A percentile compares a stretch with the other conserved stretches of the same genome.
These are phyloP conservation scores for Cladosporium sp. DNA, from an alignment of 2,329 filamentous ascomycete species.

Conservation along the genomic window DNA sequence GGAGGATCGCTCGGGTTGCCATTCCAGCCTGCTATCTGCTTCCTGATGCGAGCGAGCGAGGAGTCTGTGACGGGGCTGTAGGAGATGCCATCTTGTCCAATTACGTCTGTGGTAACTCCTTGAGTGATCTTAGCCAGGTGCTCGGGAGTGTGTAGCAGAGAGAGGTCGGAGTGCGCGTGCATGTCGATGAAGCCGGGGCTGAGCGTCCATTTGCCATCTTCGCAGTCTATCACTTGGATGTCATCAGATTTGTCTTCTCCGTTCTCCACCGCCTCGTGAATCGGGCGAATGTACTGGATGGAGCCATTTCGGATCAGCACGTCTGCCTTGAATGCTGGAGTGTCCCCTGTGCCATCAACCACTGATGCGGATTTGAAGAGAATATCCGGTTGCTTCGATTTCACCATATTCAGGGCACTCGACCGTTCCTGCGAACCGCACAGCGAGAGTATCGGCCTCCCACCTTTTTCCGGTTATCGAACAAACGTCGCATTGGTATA, in stretches of 20 bases:
- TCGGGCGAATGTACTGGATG: constrained; percentile 16
- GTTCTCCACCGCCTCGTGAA: not conserved
- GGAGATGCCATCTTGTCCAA: constrained; percentile 26
- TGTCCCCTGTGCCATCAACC: constrained; percentile 22
- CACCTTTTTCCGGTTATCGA: too few relatives aligned
- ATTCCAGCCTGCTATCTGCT: constrained; percentile 28
- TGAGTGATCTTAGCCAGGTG: constrained; percentile 26
- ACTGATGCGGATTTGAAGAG: constrained; percentile 21
- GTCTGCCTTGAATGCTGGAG: constrained; percentile 17
- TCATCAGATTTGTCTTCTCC: not conserved
- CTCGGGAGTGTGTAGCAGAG: constrained; percentile 22
- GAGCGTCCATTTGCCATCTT: constrained; percentile 22
- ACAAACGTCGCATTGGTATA: too few relatives aligned
- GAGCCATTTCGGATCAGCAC: constrained; percentile 17
- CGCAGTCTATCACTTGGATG: constrained; percentile 20
- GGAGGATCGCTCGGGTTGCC: constrained; percentile 20
- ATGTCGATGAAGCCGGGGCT: constrained; percentile 27
- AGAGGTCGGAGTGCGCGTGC: constrained; percentile 27
- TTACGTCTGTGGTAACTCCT: constrained; percentile 25
- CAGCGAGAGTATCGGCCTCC: too few relatives aligned
- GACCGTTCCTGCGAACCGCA: too few relatives aligned
- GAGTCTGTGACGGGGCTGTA: constrained; percentile 23
- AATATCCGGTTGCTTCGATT: not conserved
- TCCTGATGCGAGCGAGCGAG: constrained; percentile 20
- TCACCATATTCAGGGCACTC: not conserved